These are phyloP conservation scores for Magnaporthiopsis incrustans DNA, from an alignment of 2,329 filamentous ascomycete species.

Conservation along the genomic window DNA sequence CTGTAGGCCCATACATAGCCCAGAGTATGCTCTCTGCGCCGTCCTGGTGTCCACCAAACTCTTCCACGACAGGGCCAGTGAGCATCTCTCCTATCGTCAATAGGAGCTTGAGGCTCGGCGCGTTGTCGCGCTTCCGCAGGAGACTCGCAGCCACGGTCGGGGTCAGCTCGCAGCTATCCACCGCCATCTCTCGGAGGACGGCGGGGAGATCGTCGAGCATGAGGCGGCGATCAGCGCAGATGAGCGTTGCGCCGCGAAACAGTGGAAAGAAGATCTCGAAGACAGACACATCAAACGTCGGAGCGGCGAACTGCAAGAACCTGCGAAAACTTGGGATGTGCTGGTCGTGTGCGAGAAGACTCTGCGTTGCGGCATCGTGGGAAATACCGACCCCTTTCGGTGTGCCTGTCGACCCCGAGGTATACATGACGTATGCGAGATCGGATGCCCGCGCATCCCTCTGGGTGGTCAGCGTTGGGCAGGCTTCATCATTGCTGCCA, in stretches of 20 bases:
- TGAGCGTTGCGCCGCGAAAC: conserved; percentile 63
- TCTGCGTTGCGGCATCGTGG: conserved; percentile 73
- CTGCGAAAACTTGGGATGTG: conserved; percentile 69
- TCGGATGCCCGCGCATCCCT: conserved; percentile 21
- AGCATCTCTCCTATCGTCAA: conserved; percentile 94
- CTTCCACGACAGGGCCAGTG: conserved; percentile 63
- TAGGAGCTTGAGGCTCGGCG: conserved; percentile 60
- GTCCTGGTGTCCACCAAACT: conserved; percentile 58
- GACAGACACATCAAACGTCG: conserved; percentile 89
- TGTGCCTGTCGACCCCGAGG: conserved; percentile 79
- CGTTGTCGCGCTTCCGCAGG: conserved; percentile 56
- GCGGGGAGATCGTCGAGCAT: conserved; percentile 70
- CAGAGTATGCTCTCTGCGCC: conserved; percentile 59
- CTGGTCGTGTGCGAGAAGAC: conserved; percentile 69
- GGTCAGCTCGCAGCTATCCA: conserved; percentile 84
- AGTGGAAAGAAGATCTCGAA: conserved; percentile 93
- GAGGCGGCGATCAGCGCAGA: conserved; percentile 58
- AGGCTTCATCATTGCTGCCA: background rate
- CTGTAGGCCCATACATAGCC: conserved; percentile 92
- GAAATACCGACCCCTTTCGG: conserved; percentile 84
- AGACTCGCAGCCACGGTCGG: conserved; percentile 79
- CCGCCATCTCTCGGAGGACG: conserved; percentile 53
- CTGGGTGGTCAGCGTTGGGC: conserved; percentile 3
- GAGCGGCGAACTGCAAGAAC: conserved; percentile 86
- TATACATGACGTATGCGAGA: conserved; percentile 88